Evolutionary conservation across 164 flowering plant genomes (phyloP).

Genomic region (Tetracentron sinense): DNA sequence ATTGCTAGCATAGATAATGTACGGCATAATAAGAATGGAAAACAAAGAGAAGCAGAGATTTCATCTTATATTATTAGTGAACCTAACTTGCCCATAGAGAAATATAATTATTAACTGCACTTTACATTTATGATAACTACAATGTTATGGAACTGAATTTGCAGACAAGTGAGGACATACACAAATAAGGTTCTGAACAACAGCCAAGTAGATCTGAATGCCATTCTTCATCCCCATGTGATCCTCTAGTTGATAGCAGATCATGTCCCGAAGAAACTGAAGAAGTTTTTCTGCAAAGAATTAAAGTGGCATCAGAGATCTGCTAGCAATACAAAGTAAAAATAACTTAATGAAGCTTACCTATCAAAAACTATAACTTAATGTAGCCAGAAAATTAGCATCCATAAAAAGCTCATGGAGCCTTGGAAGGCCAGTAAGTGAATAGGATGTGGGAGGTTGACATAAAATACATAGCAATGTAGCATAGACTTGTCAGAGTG

Average conservation of each 20-base stretch:
- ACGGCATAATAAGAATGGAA: no score
- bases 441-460: background rate
- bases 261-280: constrained; percentile 49
- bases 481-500: no score
- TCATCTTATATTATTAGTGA: no score
- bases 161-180: constrained; percentile 33
- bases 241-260: constrained; percentile 38
- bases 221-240: constrained; percentile 49
- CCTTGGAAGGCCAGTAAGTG: background rate
- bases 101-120: no score
- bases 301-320: background rate
- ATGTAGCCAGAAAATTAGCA: background rate
- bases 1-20: no score
- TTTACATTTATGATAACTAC: background rate
- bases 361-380: no score
- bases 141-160: background rate
- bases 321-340: background rate
- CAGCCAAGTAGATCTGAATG: constrained; percentile 68
- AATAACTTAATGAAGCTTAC: background rate
- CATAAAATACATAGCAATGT: no score
- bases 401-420: background rate
- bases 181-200: constrained; percentile 61
- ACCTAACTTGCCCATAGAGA: no score
- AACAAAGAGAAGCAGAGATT: no score
- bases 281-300: constrained; percentile 38